Conservation (phyloP, 352 stramenopile genomes). For the Sclerospora graminicola region DNA sequence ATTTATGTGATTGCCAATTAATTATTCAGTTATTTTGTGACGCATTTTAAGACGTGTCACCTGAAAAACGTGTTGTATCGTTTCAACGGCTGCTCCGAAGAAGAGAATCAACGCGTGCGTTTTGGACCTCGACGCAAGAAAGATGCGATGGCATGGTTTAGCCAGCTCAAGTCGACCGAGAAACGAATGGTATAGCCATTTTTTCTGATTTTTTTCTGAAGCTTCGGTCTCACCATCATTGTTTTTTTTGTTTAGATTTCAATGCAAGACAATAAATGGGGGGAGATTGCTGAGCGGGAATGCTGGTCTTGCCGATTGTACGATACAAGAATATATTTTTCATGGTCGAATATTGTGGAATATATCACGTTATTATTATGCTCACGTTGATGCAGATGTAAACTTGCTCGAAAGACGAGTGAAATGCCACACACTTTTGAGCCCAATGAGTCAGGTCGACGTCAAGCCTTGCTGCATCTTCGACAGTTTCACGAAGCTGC, state of each 20-base stretch:
- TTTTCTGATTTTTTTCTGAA: neutral
- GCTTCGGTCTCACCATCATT: neutral
- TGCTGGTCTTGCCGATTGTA: conserved; percentile 66
- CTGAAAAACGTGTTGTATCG: conserved; percentile 71
- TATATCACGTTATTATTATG: neutral
- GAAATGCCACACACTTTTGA: conserved; percentile 59
- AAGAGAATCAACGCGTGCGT: conserved; percentile 63
- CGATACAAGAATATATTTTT: conserved; percentile 1
- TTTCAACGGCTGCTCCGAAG: conserved; percentile 62
- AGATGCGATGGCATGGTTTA: conserved; percentile 61
- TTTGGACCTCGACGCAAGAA: conserved; percentile 62
- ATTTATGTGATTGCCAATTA: conserved; percentile 1
- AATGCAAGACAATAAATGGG: conserved; percentile 82
- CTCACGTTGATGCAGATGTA: conserved; percentile 36
- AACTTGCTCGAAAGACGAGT: conserved; percentile 20
- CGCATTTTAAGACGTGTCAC: conserved; percentile 73
- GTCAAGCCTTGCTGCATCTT: conserved; percentile 53
- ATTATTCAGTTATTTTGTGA: conserved; percentile 53
- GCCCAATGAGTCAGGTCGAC: conserved; percentile 41
- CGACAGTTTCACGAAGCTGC: conserved; percentile 42
- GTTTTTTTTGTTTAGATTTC: conserved; percentile 34
- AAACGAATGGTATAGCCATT: conserved; percentile 51
- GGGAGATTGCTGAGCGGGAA: conserved; percentile 62
- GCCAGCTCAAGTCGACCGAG: conserved; percentile 76
- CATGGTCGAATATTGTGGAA: no score